phyloP scores from a whole-genome alignment of 179 eudicot genomes.

The Carnegiea gigantea region DNA sequence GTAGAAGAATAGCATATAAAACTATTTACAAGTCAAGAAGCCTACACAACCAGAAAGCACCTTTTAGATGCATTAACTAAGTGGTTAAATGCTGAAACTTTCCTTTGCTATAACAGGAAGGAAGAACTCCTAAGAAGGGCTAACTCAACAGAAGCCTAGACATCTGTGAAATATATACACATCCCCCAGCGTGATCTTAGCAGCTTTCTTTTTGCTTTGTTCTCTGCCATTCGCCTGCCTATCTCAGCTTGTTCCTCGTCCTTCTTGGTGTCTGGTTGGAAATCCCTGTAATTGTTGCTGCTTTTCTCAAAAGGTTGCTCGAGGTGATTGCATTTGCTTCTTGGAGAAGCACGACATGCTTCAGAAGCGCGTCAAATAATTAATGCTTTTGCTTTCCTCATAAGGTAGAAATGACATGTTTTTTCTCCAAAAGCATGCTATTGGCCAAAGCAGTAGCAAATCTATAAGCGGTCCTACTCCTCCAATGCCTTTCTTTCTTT shows the following conservation, averaged over 20 bases:
- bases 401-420: background rate
- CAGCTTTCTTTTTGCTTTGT: constrained; percentile 5
- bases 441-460: background rate
- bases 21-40: constrained; percentile 17
- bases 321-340: background rate
- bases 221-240: constrained; percentile 13
- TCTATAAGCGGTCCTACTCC: background rate
- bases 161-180: constrained; percentile 30
- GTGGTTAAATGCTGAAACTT: constrained; percentile 25
- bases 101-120: constrained; percentile 37
- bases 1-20: constrained; percentile 5
- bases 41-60: background rate
- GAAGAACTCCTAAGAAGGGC: constrained; percentile 27
- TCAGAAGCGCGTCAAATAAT: background rate
- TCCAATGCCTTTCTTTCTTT: constrained; percentile 2
- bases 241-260: constrained; percentile 3
- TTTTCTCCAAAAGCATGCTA: background rate
- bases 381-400: background rate
- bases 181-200: constrained; percentile 10
- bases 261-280: background rate
- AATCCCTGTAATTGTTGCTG: background rate
- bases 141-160: constrained; percentile 25
- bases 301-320: background rate
- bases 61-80: background rate
- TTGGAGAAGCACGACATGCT: background rate